Evolutionary conservation across 2,329 filamentous ascomycete genomes (phyloP).

Genomic region (Colletotrichum euphorbiae): DNA sequence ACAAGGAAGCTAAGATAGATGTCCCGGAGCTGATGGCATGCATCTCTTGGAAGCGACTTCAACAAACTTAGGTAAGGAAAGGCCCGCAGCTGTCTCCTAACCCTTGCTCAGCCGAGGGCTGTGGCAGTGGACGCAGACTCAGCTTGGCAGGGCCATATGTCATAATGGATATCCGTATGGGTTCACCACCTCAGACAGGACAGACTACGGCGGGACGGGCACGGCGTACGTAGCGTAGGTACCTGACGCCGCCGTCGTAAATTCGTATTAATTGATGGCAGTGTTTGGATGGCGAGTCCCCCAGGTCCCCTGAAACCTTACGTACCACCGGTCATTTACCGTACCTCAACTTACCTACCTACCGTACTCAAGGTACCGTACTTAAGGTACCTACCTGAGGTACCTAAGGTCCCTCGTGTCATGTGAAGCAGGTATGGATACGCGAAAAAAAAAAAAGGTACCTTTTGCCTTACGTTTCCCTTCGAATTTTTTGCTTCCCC

Average conservation of each 20-base stretch:
- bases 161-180: slow-evolving; percentile 31
- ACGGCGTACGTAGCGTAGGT: slow-evolving; percentile 19
- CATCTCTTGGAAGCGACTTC: slow-evolving; percentile 23
- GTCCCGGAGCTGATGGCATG: not conserved
- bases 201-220: slow-evolving; percentile 18
- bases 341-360: no score
- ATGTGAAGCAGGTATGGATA: no score
- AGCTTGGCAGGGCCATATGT: slow-evolving; percentile 39
- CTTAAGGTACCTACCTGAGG: no score
- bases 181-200: slow-evolving; percentile 13
- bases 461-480: slow-evolving; percentile 20
- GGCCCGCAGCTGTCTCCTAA: slow-evolving; percentile 25
- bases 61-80: not conserved
- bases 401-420: not conserved
- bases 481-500: not conserved
- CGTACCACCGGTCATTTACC: slow-evolving; percentile 20
- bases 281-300: slow-evolving; percentile 35
- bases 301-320: slow-evolving; percentile 31
- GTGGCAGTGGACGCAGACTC: slow-evolving; percentile 30
- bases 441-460: no score
- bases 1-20: slow-evolving; percentile 1
- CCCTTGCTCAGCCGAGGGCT: slow-evolving; percentile 28
- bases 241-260: slow-evolving; percentile 26
- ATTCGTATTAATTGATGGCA: slow-evolving; percentile 23
- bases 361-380: no score